Conservation (phyloP, 352 stramenopile genomes). For the Phytophthora capsici region DNA sequence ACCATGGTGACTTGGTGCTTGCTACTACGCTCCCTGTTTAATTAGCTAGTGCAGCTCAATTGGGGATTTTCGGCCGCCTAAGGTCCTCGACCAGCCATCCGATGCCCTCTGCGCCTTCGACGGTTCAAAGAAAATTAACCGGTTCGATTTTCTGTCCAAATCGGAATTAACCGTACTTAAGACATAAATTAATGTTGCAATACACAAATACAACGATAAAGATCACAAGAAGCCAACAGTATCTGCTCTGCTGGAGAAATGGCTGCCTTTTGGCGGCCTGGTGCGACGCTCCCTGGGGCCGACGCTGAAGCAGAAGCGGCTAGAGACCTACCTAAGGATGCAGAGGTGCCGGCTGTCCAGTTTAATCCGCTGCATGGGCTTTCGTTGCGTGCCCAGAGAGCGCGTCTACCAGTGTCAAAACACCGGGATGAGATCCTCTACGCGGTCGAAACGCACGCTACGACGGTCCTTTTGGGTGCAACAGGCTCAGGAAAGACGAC, state of each 20-base stretch:
- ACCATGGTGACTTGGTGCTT: slow-evolving; percentile 88
- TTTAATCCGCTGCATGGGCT: slow-evolving; percentile 75
- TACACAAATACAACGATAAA: not conserved
- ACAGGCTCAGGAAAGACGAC: slow-evolving; percentile 95
- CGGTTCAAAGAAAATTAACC: slow-evolving; percentile 27
- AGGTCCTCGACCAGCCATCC: slow-evolving; percentile 56
- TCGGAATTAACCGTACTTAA: slow-evolving; percentile 1
- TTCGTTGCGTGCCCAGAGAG: slow-evolving; percentile 59
- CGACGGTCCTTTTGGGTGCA: slow-evolving; percentile 93
- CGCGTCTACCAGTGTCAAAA: slow-evolving; percentile 86
- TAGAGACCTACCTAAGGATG: slow-evolving; percentile 41
- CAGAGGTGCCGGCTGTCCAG: slow-evolving; percentile 49
- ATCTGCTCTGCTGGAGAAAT: slow-evolving; percentile 15
- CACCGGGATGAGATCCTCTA: slow-evolving; percentile 92
- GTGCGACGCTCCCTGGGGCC: slow-evolving; percentile 44
- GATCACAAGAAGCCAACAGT: not conserved
- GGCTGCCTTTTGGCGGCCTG: slow-evolving; percentile 77
- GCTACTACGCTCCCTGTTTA: slow-evolving; percentile 83
- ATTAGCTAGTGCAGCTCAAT: slow-evolving; percentile 63
- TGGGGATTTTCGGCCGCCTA: slow-evolving; percentile 32
- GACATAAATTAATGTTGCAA: not conserved
- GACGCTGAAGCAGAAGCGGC: slow-evolving; percentile 36
- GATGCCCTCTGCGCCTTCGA: slow-evolving; percentile 15
- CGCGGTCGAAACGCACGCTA: slow-evolving; percentile 85
- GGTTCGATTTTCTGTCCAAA: slow-evolving; percentile 19